These are phyloP conservation scores for Cryphonectria carpinicola DNA, from an alignment of 2,329 filamentous ascomycete species.

Conservation along the genomic window DNA sequence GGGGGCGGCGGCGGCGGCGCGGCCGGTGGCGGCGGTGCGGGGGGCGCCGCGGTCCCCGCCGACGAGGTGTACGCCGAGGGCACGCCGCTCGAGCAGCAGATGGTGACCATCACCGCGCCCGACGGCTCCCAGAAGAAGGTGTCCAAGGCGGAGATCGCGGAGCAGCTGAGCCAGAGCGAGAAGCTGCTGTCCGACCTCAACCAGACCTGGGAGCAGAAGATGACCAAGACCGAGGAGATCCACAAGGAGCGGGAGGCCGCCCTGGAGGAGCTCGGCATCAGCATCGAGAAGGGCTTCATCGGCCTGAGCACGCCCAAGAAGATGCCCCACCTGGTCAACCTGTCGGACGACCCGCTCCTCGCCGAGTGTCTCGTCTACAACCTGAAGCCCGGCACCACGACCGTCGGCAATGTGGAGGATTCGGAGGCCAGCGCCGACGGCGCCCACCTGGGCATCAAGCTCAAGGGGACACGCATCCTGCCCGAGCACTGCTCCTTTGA, in stretches of 20 bases:
- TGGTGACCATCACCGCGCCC: conserved; percentile 86
- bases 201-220: conserved; percentile 97
- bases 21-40: conserved; percentile 39
- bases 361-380: conserved; percentile 98
- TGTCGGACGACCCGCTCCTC: conserved; percentile 91
- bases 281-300: conserved; percentile 97
- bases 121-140: conserved; percentile 93
- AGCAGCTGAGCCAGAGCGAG: conserved; percentile 94
- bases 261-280: conserved; percentile 94
- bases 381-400: conserved; percentile 91
- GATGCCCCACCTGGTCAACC: conserved; percentile 97
- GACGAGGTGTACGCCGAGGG: conserved; percentile 91
- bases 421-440: conserved; percentile 76
- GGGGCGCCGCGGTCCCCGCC: conserved; percentile 55
- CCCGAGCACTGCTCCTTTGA: conserved; percentile 94
- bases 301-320: conserved; percentile 96
- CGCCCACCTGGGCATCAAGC: conserved; percentile 82
- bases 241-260: conserved; percentile 97
- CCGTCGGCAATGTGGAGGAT: conserved; percentile 93
- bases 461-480: conserved; percentile 92
- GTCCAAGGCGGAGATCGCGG: conserved; percentile 96
- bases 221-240: conserved; percentile 92
- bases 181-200: conserved; percentile 96
- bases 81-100: conserved; percentile 91
- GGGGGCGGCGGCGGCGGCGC: conserved; percentile 47